Evolutionary conservation across 2,329 filamentous ascomycete species (phyloP).

Genomic region (Neurospora sp.): DNA sequence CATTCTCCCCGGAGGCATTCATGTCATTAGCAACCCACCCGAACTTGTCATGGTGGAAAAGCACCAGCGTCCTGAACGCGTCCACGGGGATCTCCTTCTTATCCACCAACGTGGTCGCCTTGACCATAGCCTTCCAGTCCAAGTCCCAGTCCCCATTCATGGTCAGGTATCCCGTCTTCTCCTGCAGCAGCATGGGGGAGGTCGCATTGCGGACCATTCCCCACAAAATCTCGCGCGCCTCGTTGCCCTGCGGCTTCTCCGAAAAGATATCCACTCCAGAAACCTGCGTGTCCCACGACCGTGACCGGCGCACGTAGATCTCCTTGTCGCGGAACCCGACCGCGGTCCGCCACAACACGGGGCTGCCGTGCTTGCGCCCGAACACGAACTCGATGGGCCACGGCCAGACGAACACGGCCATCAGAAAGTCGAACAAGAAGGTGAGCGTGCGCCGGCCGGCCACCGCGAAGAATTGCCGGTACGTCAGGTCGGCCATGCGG

Average conservation of each 20-base stretch:
- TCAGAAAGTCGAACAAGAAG: constrained; percentile 64
- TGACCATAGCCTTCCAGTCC: constrained; percentile 73
- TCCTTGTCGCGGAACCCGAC: constrained; percentile 72
- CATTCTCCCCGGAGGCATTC: constrained; percentile 30
- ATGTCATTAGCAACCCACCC: constrained; percentile 63
- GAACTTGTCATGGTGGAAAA: constrained; percentile 56
- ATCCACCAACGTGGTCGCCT: constrained; percentile 60
- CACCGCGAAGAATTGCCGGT: constrained; percentile 44
- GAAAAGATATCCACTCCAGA: constrained; percentile 45
- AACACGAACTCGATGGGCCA: constrained; percentile 67
- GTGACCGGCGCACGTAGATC: constrained; percentile 69
- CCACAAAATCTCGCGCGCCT: constrained; percentile 48
- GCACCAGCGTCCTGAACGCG: constrained; percentile 61
- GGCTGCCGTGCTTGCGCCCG: constrained; percentile 47
- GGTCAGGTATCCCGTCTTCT: constrained; percentile 81
- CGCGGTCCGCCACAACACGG: constrained; percentile 60
- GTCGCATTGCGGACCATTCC: constrained; percentile 59
- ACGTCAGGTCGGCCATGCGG: constrained; percentile 44
- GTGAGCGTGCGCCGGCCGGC: constrained; percentile 49
- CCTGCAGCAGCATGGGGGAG: constrained; percentile 51
- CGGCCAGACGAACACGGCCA: constrained; percentile 57
- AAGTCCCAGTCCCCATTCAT: constrained; percentile 81
- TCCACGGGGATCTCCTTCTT: constrained; percentile 48
- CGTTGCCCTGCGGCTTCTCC: constrained; percentile 29
- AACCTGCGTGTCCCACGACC: constrained; percentile 57